These are phyloP conservation scores for Torulaspora pretoriensis DNA, from an alignment of 1,139 yeast genomes.

Conservation along the genomic window DNA sequence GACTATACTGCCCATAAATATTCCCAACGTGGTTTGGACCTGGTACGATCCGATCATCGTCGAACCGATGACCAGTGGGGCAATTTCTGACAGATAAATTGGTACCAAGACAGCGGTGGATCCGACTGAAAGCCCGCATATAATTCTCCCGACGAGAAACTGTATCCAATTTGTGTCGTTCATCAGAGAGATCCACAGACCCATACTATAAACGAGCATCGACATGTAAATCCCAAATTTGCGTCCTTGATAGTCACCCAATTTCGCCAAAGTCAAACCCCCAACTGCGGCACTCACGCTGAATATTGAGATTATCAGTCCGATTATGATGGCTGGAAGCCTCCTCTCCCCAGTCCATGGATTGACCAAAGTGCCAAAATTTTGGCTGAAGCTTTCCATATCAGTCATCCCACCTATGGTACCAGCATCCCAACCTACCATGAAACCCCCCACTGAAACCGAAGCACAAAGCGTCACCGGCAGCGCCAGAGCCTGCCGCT, in stretches of 20 bases:
- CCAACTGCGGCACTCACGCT: slow-evolving; percentile 73
- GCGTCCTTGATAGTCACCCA: slow-evolving; percentile 54
- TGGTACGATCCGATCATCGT: slow-evolving; percentile 55
- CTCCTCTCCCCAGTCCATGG: slow-evolving; percentile 34
- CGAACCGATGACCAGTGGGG: slow-evolving; percentile 53
- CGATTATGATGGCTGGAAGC: slow-evolving; percentile 47
- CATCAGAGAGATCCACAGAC: slow-evolving; percentile 45
- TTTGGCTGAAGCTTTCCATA: slow-evolving; percentile 47
- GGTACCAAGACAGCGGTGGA: slow-evolving; percentile 51
- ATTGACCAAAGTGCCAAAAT: slow-evolving; percentile 45
- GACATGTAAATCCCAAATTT: slow-evolving; percentile 47
- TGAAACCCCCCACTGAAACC: slow-evolving; percentile 59
- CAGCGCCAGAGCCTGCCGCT: slow-evolving; percentile 1
- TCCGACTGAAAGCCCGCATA: slow-evolving; percentile 55
- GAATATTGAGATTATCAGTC: slow-evolving; percentile 58
- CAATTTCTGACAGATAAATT: slow-evolving; percentile 51
- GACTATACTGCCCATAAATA: slow-evolving; percentile 51
- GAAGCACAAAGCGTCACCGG: slow-evolving; percentile 38
- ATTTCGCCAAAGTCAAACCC: slow-evolving; percentile 54
- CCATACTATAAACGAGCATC: slow-evolving; percentile 46
- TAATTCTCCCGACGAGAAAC: slow-evolving; percentile 48
- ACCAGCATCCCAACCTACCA: slow-evolving; percentile 74
- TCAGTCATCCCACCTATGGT: slow-evolving; percentile 66
- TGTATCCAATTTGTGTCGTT: slow-evolving; percentile 47
- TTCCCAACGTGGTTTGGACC: slow-evolving; percentile 53